These are phyloP conservation scores for Pythium dissotocum DNA, from an alignment of 352 stramenopile genomes.

Conservation along the genomic window DNA sequence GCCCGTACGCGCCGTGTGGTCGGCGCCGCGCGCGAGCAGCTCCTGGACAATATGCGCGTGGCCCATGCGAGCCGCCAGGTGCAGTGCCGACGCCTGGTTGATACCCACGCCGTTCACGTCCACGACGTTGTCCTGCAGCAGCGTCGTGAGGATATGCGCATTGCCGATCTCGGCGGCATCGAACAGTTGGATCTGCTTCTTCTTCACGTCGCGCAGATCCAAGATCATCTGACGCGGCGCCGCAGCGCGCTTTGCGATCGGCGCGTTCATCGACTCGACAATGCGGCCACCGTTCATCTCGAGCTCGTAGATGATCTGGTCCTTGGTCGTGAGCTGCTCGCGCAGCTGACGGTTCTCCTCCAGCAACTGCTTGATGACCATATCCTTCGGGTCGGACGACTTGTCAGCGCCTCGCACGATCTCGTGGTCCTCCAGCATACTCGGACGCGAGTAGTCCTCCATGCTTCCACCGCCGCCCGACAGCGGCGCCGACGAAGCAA, in stretches of 20 bases:
- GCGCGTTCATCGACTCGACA: slow-evolving; percentile 24
- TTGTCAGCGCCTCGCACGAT: slow-evolving; percentile 80
- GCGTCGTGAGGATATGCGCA: slow-evolving; percentile 75
- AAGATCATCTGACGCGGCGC: slow-evolving; percentile 77
- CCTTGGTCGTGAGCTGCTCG: slow-evolving; percentile 79
- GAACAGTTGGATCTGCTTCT: slow-evolving; percentile 90
- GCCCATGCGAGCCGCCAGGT: slow-evolving; percentile 76
- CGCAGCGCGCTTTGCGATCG: slow-evolving; percentile 41
- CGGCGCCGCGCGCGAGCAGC: slow-evolving; percentile 64
- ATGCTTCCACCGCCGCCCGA: slow-evolving; percentile 25
- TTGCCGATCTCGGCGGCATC: slow-evolving; percentile 85
- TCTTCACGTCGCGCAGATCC: slow-evolving; percentile 83
- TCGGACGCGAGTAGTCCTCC: slow-evolving; percentile 81
- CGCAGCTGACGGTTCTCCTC: slow-evolving; percentile 80
- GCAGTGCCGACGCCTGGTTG: slow-evolving; percentile 83
- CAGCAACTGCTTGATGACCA: slow-evolving; percentile 86
- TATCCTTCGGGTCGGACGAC: slow-evolving; percentile 82
- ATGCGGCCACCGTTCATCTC: slow-evolving; percentile 64
- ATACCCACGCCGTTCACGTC: slow-evolving; percentile 87
- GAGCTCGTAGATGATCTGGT: slow-evolving; percentile 83
- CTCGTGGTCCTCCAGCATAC: slow-evolving; percentile 82
- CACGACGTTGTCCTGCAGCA: slow-evolving; percentile 82
- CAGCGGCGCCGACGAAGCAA: slow-evolving; percentile 24
- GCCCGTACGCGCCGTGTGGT: slow-evolving; percentile 63
- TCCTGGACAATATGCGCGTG: slow-evolving; percentile 77